phyloP scores from a whole-genome alignment of 2,329 filamentous ascomycete species.

The Botrytis squamosa region DNA sequence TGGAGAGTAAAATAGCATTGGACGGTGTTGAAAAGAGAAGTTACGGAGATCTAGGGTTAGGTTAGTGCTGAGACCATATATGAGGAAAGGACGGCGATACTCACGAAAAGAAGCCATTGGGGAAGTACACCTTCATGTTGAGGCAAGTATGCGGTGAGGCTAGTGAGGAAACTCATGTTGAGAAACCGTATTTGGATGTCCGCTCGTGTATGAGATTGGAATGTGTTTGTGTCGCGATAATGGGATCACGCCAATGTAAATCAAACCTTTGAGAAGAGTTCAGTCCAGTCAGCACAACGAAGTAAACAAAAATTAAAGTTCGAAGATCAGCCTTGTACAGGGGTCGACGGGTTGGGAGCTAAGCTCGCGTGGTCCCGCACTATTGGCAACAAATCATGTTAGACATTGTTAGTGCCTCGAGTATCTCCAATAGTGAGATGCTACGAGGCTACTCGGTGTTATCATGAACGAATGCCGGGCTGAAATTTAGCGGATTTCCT shows the following conservation, averaged over 20 bases:
- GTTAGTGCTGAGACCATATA: constrained; percentile 3
- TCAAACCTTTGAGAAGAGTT: neutral
- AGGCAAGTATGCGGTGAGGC: constrained; percentile 34
- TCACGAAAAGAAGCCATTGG: constrained; percentile 64
- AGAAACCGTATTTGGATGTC: neutral
- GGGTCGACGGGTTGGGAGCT: neutral
- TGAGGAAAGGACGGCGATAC: constrained; percentile 26
- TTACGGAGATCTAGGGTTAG: constrained; percentile 66
- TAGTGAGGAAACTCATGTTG: constrained; percentile 26
- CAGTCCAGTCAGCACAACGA: neutral
- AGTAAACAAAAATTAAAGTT: neutral
- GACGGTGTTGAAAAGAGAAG: constrained; percentile 80
- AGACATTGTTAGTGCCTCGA: neutral
- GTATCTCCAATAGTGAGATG: neutral
- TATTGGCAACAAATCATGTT: constrained; percentile 5
- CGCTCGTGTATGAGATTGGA: neutral
- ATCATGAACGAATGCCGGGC: neutral
- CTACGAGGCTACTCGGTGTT: constrained; percentile 4
- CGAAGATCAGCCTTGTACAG: neutral
- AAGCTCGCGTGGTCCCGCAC: neutral
- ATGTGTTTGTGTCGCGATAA: neutral
- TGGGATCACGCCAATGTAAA: neutral
- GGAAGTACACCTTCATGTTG: constrained; percentile 52
- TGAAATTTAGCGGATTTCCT: neutral
- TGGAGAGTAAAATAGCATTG: constrained; percentile 79